Percentiles rank a stretch among this genome's conserved stretches.
Conservation (phyloP, 805 yeast species). For the Starmerella floricola region DNA sequence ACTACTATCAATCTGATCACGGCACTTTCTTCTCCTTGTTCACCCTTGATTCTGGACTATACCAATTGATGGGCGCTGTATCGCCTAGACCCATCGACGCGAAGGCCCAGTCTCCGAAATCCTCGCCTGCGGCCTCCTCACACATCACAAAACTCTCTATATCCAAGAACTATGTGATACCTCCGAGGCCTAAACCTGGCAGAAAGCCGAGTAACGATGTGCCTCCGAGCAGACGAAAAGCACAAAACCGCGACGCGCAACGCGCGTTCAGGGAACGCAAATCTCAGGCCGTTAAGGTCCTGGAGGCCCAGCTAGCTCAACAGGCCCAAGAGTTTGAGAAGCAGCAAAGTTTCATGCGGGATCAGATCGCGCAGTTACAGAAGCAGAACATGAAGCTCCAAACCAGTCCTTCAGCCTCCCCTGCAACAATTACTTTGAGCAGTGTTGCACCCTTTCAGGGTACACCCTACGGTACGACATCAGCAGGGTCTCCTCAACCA, state of each 20-base stretch:
- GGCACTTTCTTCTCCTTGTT: background rate
- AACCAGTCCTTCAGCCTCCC: too few relatives aligned
- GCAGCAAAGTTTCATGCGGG: slow-evolving; percentile 72
- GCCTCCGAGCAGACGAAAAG: slow-evolving; percentile 46
- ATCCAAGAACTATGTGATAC: slow-evolving; percentile 71
- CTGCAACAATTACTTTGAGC: too few relatives aligned
- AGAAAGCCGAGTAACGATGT: slow-evolving; percentile 57
- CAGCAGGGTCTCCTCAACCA: too few relatives aligned
- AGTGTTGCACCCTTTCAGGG: too few relatives aligned
- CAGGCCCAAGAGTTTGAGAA: slow-evolving; percentile 60
- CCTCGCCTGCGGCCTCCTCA: background rate
- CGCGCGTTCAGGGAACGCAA: slow-evolving; percentile 67
- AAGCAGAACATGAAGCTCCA: slow-evolving; percentile 34
- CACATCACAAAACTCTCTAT: slow-evolving; percentile 31
- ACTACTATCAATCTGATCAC: slow-evolving; percentile 3
- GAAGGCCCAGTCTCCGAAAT: slow-evolving; percentile 7
- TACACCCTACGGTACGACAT: too few relatives aligned
- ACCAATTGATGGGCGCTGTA: slow-evolving; percentile 8
- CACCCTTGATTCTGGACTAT: background rate
- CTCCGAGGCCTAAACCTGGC: slow-evolving; percentile 65
- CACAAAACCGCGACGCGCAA: slow-evolving; percentile 73
- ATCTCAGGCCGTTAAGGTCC: slow-evolving; percentile 42
- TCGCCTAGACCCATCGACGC: slow-evolving; percentile 13
- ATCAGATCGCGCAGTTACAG: slow-evolving; percentile 52
- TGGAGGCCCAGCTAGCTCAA: slow-evolving; percentile 88